Conservation (phyloP, 2,329 filamentous ascomycete genomes). For the Fusarium caatingaense region DNA sequence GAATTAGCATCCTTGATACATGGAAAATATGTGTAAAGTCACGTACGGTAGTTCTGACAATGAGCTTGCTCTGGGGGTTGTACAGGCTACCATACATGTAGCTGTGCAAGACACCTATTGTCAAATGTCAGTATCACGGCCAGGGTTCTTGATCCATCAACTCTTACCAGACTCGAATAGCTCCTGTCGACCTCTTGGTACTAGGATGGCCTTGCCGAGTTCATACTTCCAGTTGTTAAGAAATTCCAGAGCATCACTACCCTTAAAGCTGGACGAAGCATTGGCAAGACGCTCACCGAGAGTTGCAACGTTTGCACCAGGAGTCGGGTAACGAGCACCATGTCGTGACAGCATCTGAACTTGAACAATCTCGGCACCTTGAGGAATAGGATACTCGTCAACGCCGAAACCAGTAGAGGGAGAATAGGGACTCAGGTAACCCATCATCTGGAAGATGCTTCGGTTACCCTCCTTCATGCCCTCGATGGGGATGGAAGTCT, state of each 20-base stretch:
- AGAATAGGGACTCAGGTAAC: constrained; percentile 74
- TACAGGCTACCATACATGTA: constrained; percentile 80
- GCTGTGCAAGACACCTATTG: constrained; percentile 71
- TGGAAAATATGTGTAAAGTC: too few relatives aligned
- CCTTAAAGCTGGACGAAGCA: constrained; percentile 63
- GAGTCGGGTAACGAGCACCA: constrained; percentile 78
- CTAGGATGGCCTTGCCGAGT: constrained; percentile 77
- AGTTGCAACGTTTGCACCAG: constrained; percentile 63
- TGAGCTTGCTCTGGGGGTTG: constrained; percentile 77
- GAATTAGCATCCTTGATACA: constrained; percentile 20
- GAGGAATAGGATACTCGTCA: constrained; percentile 75
- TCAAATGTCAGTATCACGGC: neutral
- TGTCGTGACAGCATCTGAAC: constrained; percentile 79
- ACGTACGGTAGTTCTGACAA: constrained; percentile 73
- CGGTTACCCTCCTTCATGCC: constrained; percentile 66
- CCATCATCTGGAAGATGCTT: constrained; percentile 79
- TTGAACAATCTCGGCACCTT: constrained; percentile 75
- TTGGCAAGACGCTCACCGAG: constrained; percentile 70
- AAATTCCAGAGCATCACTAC: constrained; percentile 71
- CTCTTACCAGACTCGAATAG: constrained; percentile 70
- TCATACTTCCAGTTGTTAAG: constrained; percentile 76
- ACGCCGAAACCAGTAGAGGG: constrained; percentile 80
- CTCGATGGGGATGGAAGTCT: constrained; percentile 75
- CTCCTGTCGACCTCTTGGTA: constrained; percentile 78
- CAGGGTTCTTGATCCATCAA: neutral